These are phyloP conservation scores for Fusarium solani-melongenae DNA, from an alignment of 2,329 filamentous ascomycete species.

Conservation along the genomic window DNA sequence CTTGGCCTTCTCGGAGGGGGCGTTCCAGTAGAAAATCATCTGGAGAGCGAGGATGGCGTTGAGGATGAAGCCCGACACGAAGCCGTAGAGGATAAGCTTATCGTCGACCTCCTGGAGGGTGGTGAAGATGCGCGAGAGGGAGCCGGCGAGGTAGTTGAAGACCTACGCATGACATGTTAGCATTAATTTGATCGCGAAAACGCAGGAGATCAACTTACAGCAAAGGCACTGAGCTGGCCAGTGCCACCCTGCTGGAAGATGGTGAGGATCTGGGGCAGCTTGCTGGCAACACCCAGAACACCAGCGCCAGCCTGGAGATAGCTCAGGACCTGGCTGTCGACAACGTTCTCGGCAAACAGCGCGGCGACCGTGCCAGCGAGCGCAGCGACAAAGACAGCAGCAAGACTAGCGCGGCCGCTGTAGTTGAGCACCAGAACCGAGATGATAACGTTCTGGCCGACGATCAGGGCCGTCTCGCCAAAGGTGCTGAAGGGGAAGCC, in stretches of 20 bases:
- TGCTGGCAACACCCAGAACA: slow-evolving; percentile 85
- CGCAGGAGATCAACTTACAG: slow-evolving; percentile 68
- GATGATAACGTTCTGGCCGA: slow-evolving; percentile 92
- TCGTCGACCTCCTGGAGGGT: slow-evolving; percentile 98
- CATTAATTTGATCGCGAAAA: fast-evolving
- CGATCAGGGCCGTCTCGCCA: slow-evolving; percentile 92
- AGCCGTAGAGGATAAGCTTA: slow-evolving; percentile 94
- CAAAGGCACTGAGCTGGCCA: slow-evolving; percentile 95
- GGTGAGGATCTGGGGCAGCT: slow-evolving; percentile 91
- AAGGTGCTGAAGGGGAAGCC: slow-evolving; percentile 96
- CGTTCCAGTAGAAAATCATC: slow-evolving; percentile 98
- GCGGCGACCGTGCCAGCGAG: slow-evolving; percentile 76
- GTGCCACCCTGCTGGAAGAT: slow-evolving; percentile 89
- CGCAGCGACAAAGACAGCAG: slow-evolving; percentile 81
- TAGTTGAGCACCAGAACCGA: slow-evolving; percentile 88
- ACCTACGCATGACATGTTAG: slow-evolving; percentile 67
- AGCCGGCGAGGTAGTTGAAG: slow-evolving; percentile 96
- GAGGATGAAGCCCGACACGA: slow-evolving; percentile 89
- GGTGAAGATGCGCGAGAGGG: slow-evolving; percentile 94
- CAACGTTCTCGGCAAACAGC: slow-evolving; percentile 73
- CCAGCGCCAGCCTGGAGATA: slow-evolving; percentile 89
- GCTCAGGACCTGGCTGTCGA: slow-evolving; percentile 74
- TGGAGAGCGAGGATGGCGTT: slow-evolving; percentile 88
- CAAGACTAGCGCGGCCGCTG: slow-evolving; percentile 73
- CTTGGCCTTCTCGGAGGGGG: slow-evolving; percentile 60